Conservation (phyloP, 1,284 basidiomycete species). For the Agroathelia rolfsii region DNA sequence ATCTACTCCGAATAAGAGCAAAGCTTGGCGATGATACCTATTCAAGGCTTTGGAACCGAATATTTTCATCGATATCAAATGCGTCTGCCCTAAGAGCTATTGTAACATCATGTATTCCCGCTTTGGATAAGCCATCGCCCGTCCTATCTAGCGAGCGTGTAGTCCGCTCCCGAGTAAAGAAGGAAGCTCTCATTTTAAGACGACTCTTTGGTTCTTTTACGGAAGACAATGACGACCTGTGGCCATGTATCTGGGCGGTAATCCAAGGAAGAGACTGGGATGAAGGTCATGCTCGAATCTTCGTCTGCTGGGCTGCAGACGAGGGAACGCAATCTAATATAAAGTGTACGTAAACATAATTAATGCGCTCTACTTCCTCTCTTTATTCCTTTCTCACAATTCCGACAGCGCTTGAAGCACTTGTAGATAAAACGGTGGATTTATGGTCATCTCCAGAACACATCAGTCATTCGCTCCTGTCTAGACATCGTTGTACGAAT, state of each 20-base stretch:
- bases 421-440: constrained; percentile 42
- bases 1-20: constrained; percentile 35
- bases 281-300: constrained; percentile 46
- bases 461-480: constrained; percentile 63
- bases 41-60: constrained; percentile 37
- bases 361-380: constrained; percentile 3
- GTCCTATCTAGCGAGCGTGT: constrained; percentile 18
- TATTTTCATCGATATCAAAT: constrained; percentile 42
- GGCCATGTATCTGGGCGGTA: constrained; percentile 40
- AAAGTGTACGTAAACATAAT: constrained; percentile 26
- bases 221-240: constrained; percentile 36
- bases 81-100: constrained; percentile 44
- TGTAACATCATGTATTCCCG: constrained; percentile 45
- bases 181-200: constrained; percentile 38
- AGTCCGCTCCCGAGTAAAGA: constrained; percentile 32
- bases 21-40: constrained; percentile 32
- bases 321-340: constrained; percentile 15
- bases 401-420: constrained; percentile 32
- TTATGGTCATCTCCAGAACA: constrained; percentile 60
- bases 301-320: constrained; percentile 55
- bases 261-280: constrained; percentile 48
- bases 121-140: constrained; percentile 27
- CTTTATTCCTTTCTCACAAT: constrained; percentile 7
- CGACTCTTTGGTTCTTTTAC: constrained; percentile 38
- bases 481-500: constrained; percentile 54